These are phyloP conservation scores for Pleurotus pulmonarius DNA, from an alignment of 768 basidiomycete genomes.

Conservation along the genomic window DNA sequence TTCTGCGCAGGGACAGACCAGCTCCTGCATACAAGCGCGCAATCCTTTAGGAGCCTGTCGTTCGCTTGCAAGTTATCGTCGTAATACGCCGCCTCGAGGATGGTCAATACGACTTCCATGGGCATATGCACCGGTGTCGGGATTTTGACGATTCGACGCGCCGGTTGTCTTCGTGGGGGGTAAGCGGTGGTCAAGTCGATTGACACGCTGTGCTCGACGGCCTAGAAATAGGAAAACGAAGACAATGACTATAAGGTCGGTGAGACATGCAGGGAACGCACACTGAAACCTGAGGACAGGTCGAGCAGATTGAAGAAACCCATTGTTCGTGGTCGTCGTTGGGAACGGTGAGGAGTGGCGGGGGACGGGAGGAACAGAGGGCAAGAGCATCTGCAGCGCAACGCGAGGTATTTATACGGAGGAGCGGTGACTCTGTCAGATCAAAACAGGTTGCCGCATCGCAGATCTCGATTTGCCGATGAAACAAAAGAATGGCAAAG, in stretches of 20 bases:
- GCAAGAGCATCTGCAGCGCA: slow-evolving; percentile 13
- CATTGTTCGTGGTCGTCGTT: slow-evolving; percentile 18
- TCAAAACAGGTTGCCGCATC: slow-evolving; percentile 10
- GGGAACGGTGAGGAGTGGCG: slow-evolving; percentile 6
- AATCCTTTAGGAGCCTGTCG: slow-evolving; percentile 42
- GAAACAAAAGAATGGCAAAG: slow-evolving; percentile 16
- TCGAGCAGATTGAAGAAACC: slow-evolving; percentile 27
- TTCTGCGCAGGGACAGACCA: slow-evolving; percentile 67
- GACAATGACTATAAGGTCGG: slow-evolving; percentile 20
- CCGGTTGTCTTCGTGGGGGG: slow-evolving; percentile 17
- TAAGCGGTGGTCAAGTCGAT: slow-evolving; percentile 31
- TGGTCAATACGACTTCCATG: slow-evolving; percentile 57
- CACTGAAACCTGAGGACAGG: slow-evolving; percentile 19
- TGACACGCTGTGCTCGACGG: slow-evolving; percentile 31
- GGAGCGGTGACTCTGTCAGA: slow-evolving; percentile 10
- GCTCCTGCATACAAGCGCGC: slow-evolving; percentile 60
- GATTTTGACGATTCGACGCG: slow-evolving; percentile 11
- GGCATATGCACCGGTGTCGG: slow-evolving; percentile 37
- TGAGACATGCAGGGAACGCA: slow-evolving; percentile 16
- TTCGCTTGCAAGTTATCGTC: slow-evolving; percentile 31
- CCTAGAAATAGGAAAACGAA: slow-evolving; percentile 19
- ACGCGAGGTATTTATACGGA: slow-evolving; percentile 21
- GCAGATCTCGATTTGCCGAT: slow-evolving; percentile 15
- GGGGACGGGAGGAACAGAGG: slow-evolving; percentile 12
- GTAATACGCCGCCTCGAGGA: slow-evolving; percentile 56